Evolutionary conservation across 495 filamentous ascomycete genomes (phyloP), one percentile per base, ranked within the genome.

Genomic region (Daldinia grandis): DNA sequence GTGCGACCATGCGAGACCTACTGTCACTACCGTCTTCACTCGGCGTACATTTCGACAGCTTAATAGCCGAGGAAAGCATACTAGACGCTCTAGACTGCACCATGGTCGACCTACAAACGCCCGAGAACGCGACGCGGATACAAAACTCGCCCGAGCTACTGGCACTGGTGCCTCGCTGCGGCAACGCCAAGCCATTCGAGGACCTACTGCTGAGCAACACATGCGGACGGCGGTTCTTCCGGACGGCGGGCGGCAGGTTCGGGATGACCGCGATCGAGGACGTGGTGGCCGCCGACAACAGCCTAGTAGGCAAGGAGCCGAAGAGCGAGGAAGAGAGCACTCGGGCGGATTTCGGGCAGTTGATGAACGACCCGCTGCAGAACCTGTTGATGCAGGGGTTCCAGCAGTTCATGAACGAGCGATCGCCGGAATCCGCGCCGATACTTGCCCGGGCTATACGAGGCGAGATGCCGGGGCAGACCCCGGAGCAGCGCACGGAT

Each of bases 261-360:
- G 73, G 73, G 0, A 68, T 76, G 66, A 62, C 40, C 4, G 55
- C 66, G 1, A 17, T 75, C 9, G 73, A 75, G 42, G 73, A 75
- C 21, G 66, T 62, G 17, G 49, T 50, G 5, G 47, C 35, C 1
- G 59, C 59, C 14, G 66, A 75, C 19, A 12, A 17, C 5, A 49
- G 19, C 2, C 12, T 73, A 7, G 0, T 33, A 12, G 30, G 15
- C 15, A 35, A 33, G 40, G 40, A 71, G 40, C 53, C 27, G 53
- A 33, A 28, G 24, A 19, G 25, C n/a, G 24, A 15, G 10, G 44
- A 33, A n/a, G 19, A 25, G 55, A 7, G 15, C n/a, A n/a, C n/a
- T n/a, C n/a, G n/a, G 25, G n/a, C 28, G 24, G 33, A 62, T 21
- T 1, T 73, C 17, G 65, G 70, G 0, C 61, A 50, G 4, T 7